phyloP scores from a whole-genome alignment of 2,329 filamentous ascomycete genomes.

The Sporothrix mexicana region DNA sequence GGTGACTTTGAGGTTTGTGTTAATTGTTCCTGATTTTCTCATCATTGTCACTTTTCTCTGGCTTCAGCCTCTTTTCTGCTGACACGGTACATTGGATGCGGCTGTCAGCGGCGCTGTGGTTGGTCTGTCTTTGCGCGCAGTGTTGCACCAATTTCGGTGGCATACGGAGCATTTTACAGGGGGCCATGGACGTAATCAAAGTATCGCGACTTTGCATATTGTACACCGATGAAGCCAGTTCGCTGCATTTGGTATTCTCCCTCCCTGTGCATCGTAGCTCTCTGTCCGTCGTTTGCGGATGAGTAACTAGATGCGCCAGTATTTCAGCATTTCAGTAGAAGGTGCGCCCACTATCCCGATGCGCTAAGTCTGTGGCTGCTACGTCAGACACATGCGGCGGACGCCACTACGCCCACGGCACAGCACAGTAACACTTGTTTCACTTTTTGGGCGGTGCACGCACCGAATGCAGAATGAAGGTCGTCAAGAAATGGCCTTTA shows the following conservation, averaged over 20 bases:
- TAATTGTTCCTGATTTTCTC: neutral
- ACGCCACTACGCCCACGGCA: neutral
- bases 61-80: neutral
- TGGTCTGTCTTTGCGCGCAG: neutral
- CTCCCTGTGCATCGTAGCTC: neutral
- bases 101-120: conserved; percentile 8
- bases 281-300: neutral
- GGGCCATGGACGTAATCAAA: too few species aligned
- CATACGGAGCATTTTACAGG: too few species aligned
- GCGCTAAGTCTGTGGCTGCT: conserved; percentile 9
- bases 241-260: neutral
- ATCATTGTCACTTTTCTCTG: neutral
- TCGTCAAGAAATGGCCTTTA: neutral
- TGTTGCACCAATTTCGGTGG: neutral
- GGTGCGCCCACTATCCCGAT: neutral
- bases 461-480: neutral
- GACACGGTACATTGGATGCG: neutral
- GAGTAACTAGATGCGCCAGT: neutral
- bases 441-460: neutral
- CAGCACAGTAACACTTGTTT: neutral
- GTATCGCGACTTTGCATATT: too few species aligned
- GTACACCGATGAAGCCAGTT: too few species aligned
- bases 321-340: neutral
- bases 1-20: neutral
- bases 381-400: neutral